Evolutionary conservation across 164 flowering plant species (phyloP).

Genomic region (Santalum album): DNA sequence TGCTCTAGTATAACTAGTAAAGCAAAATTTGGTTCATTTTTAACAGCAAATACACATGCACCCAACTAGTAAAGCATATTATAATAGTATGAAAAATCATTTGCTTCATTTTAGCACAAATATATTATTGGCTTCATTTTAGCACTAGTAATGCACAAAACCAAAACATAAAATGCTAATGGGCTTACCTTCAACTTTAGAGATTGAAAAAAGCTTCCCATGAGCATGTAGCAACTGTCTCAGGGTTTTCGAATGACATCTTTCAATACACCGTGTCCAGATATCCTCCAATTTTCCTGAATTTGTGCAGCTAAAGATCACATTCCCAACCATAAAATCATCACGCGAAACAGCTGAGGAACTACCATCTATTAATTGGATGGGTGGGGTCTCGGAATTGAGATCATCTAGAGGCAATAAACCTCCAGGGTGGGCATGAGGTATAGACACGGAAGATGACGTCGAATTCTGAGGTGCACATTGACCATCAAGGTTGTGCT

Average conservation of each 20-base stretch:
- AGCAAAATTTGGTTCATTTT: background rate
- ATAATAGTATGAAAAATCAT: no score
- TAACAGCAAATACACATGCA: no score
- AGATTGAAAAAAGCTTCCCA: slow-evolving; percentile 75
- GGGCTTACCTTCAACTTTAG: slow-evolving; percentile 63
- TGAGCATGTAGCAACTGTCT: slow-evolving; percentile 60
- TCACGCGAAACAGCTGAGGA: slow-evolving; percentile 24
- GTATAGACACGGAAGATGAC: slow-evolving; percentile 31
- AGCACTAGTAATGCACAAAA: no score
- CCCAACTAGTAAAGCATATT: no score
- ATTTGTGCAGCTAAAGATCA: slow-evolving; percentile 20
- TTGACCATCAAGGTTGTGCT: slow-evolving; percentile 28
- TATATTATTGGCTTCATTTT: no score
- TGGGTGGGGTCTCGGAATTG: slow-evolving; percentile 20
- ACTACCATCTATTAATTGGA: slow-evolving; percentile 20
- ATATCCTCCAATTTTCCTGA: slow-evolving; percentile 38
- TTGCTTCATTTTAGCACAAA: no score
- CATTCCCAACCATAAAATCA: slow-evolving; percentile 17
- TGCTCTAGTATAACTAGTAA: background rate
- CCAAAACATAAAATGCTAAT: background rate
- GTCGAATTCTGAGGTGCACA: slow-evolving; percentile 24
- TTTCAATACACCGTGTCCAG: slow-evolving; percentile 71
- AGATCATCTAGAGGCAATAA: slow-evolving; percentile 8
- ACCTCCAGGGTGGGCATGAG: slow-evolving; percentile 21
- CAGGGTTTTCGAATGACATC: slow-evolving; percentile 85